A percentile compares a stretch with the other conserved stretches of the same genome.
phyloP scores from a whole-genome alignment of 2,329 filamentous ascomycete species.

The Xylariaceae sp. region DNA sequence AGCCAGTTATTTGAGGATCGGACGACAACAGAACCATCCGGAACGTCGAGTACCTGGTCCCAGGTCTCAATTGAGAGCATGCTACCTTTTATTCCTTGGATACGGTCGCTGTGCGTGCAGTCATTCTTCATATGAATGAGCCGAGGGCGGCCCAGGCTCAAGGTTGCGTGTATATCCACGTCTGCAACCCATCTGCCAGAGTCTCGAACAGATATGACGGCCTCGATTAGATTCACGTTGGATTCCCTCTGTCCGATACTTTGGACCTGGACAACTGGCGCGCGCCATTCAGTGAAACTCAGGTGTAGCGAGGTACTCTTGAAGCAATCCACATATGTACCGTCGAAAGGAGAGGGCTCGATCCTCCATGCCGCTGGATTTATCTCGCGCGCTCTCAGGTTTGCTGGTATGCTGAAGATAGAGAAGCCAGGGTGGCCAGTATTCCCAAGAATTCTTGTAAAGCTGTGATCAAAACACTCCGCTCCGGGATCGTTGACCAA shows the following conservation, averaged over 20 bases:
- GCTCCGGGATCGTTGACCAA: slow-evolving; percentile 8
- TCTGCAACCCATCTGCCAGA: slow-evolving; percentile 19
- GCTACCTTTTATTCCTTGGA: not conserved
- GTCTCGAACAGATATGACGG: slow-evolving; percentile 15
- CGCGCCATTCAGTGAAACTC: slow-evolving; percentile 17
- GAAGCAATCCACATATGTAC: slow-evolving; percentile 5
- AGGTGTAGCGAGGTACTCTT: slow-evolving; percentile 17
- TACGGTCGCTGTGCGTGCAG: no score
- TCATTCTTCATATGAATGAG: no score
- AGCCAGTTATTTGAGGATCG: slow-evolving; percentile 12
- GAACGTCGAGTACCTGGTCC: slow-evolving; percentile 15
- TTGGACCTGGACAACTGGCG: not conserved
- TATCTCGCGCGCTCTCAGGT: not conserved
- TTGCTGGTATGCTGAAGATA: not conserved
- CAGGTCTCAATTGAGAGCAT: slow-evolving; percentile 6
- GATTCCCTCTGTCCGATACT: slow-evolving; percentile 4
- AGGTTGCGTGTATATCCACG: slow-evolving; percentile 7
- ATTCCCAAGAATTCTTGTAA: slow-evolving; percentile 20
- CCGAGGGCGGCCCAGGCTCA: not conserved
- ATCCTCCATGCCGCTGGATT: slow-evolving; percentile 8
- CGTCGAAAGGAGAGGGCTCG: slow-evolving; percentile 2
- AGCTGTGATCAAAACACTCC: not conserved
- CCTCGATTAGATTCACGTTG: slow-evolving; percentile 3
- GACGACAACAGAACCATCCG: slow-evolving; percentile 5
- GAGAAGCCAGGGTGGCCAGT: slow-evolving; percentile 14